Evolutionary conservation across 2,329 filamentous ascomycete genomes (phyloP), one percentile per base, ranked within the genome.

Genomic region (Hypoxylon sp.): DNA sequence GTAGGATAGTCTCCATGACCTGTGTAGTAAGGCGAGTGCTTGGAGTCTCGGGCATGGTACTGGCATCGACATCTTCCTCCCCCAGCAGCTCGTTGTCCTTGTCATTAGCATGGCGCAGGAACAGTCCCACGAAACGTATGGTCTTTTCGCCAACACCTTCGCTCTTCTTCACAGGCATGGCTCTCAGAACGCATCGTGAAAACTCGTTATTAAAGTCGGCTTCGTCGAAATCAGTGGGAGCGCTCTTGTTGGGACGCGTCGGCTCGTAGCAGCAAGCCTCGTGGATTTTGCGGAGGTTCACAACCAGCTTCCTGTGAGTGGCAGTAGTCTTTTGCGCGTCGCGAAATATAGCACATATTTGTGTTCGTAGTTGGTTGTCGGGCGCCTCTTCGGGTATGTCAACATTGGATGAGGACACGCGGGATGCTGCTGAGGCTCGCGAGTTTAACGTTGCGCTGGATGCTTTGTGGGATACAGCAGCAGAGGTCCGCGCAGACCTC

Each of bases 271-370:
- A 90, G 81, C 93, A 97, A 38, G 90, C 85, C 78, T 98, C 95
- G 75, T 98, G 95, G 46, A 97, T 87, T 80, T 97, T 98, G 70
- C 95, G 90, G 67, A 99, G 82, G 53, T 90, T 94, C 66, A 98
- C 92, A 3, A 92, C 91, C 0, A 97, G 86, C 78, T 98, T 98
- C 66, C 95, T 86, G 78, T 99, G 96, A 1, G 93, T 93, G 1
- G 94, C 93, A 0, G 92, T 97, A 1, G 93, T 97, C 74, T 91
- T 90, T 79, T 99, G 96, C 34, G 95, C 94, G 79, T 94, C 92
- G 71, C 87, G 86, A 76, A 94, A 94, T 52, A 93, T 86, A 60
- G 86, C 81, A 77, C 90, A 91, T 57, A 97, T 85, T 76, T 92
- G 91, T 36, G 85, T 86, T 74, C 94, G 91, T 72, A 98, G 82